A percentile compares a stretch with the other conserved stretches of the same genome.
Conservation (phyloP, 2,329 filamentous ascomycete species). For the Trichophyton verrucosum region DNA sequence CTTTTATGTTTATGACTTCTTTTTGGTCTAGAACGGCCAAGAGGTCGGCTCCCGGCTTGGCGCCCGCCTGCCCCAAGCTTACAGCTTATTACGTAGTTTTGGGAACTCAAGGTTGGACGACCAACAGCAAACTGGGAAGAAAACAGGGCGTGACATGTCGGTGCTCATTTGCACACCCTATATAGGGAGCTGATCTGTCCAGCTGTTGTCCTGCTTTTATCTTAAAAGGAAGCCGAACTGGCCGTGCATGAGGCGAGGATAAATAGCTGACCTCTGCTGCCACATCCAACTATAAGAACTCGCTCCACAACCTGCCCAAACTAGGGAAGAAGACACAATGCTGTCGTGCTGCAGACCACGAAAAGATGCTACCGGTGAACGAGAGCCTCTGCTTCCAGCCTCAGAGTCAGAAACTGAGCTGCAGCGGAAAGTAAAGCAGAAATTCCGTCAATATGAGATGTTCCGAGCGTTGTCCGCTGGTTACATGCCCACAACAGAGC, state of each 20-base stretch:
- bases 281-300: not conserved
- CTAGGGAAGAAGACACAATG: conserved; percentile 27
- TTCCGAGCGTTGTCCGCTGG: conserved; percentile 66
- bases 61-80: not conserved
- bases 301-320: not conserved
- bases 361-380: conserved; percentile 46
- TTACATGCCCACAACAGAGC: conserved; percentile 86
- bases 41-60: not conserved
- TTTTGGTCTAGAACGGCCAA: not conserved
- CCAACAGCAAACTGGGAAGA: not conserved
- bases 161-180: not conserved
- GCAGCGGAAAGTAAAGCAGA: conserved; percentile 69
- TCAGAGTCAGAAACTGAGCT: conserved; percentile 48
- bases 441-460: conserved; percentile 91
- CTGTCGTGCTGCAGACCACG: conserved; percentile 53
- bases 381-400: conserved; percentile 69
- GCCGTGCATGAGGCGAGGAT: not conserved
- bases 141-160: not conserved
- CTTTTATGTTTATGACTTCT: not conserved
- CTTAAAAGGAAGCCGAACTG: not conserved
- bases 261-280: not conserved
- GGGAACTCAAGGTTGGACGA: not conserved
- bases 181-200: not conserved
- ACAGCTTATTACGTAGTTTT: not conserved
- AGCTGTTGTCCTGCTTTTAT: not conserved